Evolutionary conservation across 2,329 filamentous ascomycete genomes (phyloP).

Genomic region (Ophiostoma himal-ulmi): DNA sequence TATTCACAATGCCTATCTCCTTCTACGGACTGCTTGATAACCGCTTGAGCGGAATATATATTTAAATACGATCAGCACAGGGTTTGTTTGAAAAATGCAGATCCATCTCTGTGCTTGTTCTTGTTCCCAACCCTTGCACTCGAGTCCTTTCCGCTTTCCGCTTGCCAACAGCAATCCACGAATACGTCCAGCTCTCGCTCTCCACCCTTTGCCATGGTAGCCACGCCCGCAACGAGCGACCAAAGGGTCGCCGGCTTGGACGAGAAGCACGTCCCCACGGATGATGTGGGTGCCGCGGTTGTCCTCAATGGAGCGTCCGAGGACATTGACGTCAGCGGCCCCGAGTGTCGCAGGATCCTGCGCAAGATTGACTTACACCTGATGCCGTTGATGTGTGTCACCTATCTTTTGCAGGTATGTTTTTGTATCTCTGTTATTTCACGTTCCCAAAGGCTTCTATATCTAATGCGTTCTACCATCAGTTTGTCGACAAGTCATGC

Average conservation of each 20-base stretch:
- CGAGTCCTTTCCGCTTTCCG: background rate
- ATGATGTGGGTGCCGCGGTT: background rate
- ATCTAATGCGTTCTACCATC: too few relatives aligned
- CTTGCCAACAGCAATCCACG: background rate
- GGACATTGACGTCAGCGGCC: background rate
- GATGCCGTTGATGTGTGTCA: background rate
- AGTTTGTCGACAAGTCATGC: background rate
- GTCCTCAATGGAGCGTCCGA: background rate
- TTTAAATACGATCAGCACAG: background rate
- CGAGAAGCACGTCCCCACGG: background rate
- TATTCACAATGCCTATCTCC: background rate
- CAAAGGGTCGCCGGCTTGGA: background rate
- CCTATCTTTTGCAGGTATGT: background rate
- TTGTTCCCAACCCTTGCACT: background rate
- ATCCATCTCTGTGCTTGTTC: background rate
- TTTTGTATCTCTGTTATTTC: background rate
- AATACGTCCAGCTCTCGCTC: background rate
- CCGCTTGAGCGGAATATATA: background rate
- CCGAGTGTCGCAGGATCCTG: background rate
- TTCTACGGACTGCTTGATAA: background rate
- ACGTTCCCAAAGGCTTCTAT: background rate
- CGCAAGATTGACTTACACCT: background rate
- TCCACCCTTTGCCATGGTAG: background rate
- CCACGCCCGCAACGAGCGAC: background rate
- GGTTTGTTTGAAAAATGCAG: background rate